Evolutionary conservation across 1,284 basidiomycete species (phyloP).

Genomic region (Chalciporus sp.): DNA sequence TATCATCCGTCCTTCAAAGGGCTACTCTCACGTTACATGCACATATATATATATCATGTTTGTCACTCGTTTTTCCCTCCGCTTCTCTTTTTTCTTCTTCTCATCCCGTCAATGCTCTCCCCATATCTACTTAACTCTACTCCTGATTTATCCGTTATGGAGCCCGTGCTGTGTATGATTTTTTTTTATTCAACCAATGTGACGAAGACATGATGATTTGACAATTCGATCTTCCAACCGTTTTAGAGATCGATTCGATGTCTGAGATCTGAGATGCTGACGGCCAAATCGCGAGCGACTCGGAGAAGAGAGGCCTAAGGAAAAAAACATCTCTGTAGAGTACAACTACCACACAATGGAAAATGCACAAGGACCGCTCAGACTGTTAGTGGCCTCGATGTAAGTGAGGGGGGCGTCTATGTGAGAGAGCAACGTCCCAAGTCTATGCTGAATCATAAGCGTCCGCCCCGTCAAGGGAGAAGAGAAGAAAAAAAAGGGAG

Average conservation of each 20-base stretch:
- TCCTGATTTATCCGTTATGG: neutral
- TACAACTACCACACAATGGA: constrained; percentile 23
- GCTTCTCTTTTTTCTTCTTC: neutral
- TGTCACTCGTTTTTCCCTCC: constrained; percentile 5
- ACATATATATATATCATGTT: constrained; percentile 8
- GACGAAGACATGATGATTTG: neutral
- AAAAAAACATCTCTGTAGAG: constrained; percentile 11
- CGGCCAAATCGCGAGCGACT: neutral
- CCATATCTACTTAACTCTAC: neutral
- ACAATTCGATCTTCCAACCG: neutral
- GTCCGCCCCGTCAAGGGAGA: constrained; percentile 15
- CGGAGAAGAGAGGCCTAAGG: no score
- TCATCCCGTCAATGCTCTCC: neutral
- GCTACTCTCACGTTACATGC: constrained; percentile 5
- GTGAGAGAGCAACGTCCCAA: neutral
- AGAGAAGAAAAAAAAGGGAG: neutral
- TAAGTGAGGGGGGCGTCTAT: constrained; percentile 16
- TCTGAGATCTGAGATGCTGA: neutral
- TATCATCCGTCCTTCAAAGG: neutral
- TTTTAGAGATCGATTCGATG: neutral
- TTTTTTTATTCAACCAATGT: neutral
- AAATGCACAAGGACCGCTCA: constrained; percentile 1
- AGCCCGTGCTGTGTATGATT: constrained; percentile 10
- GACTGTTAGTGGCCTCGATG: neutral
- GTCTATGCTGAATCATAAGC: constrained; percentile 25